These are phyloP conservation scores for Diaporthe sp. DNA, from an alignment of 2,329 filamentous ascomycete genomes.

Conservation along the genomic window DNA sequence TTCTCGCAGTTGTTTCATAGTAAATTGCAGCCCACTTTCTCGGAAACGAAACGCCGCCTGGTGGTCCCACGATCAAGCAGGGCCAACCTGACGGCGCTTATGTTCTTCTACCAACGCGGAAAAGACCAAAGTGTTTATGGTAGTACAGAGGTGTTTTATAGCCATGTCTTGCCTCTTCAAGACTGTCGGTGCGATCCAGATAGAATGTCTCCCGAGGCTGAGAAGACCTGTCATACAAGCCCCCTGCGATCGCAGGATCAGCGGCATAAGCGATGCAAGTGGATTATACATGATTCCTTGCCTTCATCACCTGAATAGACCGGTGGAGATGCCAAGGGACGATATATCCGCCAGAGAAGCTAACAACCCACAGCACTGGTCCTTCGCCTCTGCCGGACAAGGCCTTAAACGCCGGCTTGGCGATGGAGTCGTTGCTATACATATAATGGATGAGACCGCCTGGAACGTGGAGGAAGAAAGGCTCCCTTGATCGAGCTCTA, in stretches of 20 bases:
- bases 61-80: not conserved
- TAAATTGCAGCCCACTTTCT: slow-evolving; percentile 30
- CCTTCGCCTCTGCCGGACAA: not conserved
- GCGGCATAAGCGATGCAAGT: not conserved
- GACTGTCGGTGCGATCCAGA: not conserved
- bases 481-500: not conserved
- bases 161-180: not conserved
- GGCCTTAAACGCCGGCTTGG: slow-evolving; percentile 2
- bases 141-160: not conserved
- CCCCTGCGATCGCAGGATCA: not conserved
- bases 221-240: not conserved
- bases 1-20: slow-evolving; percentile 18
- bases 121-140: not conserved
- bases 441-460: slow-evolving; percentile 8
- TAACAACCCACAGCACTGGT: slow-evolving; percentile 5
- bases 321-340: slow-evolving; percentile 24
- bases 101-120: not conserved
- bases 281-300: not conserved
- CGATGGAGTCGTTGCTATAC: slow-evolving; percentile 16
- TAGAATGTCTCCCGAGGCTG: not conserved
- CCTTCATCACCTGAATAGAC: not conserved
- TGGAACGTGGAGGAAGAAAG: not conserved
- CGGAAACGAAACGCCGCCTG: slow-evolving; percentile 10
- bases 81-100: not conserved
- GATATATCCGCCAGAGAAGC: slow-evolving; percentile 5